Conservation (phyloP, 75 land plant genomes). For the Selaginella moellendorffii region DNA sequence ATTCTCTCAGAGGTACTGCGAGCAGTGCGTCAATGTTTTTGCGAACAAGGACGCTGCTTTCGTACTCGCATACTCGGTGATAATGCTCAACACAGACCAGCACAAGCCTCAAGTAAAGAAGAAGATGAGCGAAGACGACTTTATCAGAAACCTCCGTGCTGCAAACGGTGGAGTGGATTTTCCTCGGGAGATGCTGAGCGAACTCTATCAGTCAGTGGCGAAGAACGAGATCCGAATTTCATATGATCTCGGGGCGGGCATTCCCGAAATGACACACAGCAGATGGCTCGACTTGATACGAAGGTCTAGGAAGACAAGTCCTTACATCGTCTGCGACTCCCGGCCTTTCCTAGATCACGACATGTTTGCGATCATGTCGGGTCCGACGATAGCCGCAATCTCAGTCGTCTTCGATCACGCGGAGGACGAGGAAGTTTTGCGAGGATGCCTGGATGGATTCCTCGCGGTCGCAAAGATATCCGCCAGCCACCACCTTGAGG, state of each 20-base stretch:
- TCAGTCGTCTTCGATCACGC: slow-evolving; percentile 91
- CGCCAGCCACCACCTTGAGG: slow-evolving; percentile 59
- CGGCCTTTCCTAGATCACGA: slow-evolving; percentile 69
- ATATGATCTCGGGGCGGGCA: slow-evolving; percentile 61
- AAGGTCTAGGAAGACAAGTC: slow-evolving; percentile 48
- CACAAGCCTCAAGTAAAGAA: slow-evolving; percentile 91
- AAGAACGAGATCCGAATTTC: slow-evolving; percentile 74
- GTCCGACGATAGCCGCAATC: slow-evolving; percentile 96
- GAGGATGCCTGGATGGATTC: slow-evolving; percentile 53
- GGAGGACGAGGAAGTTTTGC: slow-evolving; percentile 66
- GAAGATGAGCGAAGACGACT: slow-evolving; percentile 98
- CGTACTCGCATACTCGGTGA: slow-evolving; percentile 72
- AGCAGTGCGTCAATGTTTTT: slow-evolving; percentile 60
- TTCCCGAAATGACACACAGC: slow-evolving; percentile 84
- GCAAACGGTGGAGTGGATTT: slow-evolving; percentile 89
- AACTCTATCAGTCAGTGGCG: slow-evolving; percentile 76
- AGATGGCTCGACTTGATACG: slow-evolving; percentile 88
- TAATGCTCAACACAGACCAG: slow-evolving; percentile 96
- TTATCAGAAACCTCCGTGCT: slow-evolving; percentile 65
- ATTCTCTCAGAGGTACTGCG: slow-evolving; percentile 87
- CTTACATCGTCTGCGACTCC: slow-evolving; percentile 55
- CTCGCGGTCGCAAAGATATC: slow-evolving; percentile 62
- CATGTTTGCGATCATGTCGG: slow-evolving; percentile 97
- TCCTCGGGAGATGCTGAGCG: slow-evolving; percentile 66
- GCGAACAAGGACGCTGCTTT: slow-evolving; percentile 93